A percentile compares a stretch with the other conserved stretches of the same genome.
phyloP scores from a whole-genome alignment of 106 monocot species.

The Cymbidium sinense region DNA sequence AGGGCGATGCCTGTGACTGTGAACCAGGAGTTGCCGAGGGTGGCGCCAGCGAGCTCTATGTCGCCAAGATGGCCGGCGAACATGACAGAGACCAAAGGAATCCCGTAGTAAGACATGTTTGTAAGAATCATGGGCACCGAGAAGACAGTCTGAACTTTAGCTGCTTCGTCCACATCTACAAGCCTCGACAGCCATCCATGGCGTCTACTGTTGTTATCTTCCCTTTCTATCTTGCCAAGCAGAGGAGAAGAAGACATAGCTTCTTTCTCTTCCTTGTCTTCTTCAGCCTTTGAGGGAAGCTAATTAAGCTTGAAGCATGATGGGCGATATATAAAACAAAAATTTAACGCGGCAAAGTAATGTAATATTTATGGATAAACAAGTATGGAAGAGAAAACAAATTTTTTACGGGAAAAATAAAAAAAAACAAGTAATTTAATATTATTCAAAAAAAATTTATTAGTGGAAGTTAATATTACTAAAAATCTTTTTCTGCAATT shows the following conservation, averaged over 20 bases:
- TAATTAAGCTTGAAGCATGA: too few relatives aligned
- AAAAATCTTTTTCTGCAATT: too few relatives aligned
- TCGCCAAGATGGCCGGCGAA: slow-evolving; percentile 86
- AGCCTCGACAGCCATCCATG: slow-evolving; percentile 19
- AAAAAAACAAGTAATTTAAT: too few relatives aligned
- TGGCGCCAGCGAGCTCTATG: slow-evolving; percentile 70
- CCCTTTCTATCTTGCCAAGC: background rate
- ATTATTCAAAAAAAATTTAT: too few relatives aligned
- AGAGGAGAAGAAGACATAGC: slow-evolving; percentile 7
- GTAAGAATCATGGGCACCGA: slow-evolving; percentile 68
- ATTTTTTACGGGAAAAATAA: too few relatives aligned
- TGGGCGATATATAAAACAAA: too few relatives aligned
- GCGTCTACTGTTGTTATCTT: background rate
- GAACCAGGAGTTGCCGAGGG: slow-evolving; percentile 81
- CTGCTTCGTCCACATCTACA: slow-evolving; percentile 48
- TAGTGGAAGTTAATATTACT: too few relatives aligned
- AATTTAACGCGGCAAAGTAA: too few relatives aligned
- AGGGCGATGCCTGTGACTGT: slow-evolving; percentile 63
- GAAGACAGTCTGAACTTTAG: slow-evolving; percentile 39
- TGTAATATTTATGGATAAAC: too few relatives aligned
- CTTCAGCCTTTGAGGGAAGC: too few relatives aligned
- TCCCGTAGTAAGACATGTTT: slow-evolving; percentile 56
- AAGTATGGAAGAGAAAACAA: too few relatives aligned
- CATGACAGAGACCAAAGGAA: slow-evolving; percentile 73
- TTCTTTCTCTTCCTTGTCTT: background rate